Percentiles rank a stretch among this genome's conserved stretches.
Conservation (phyloP, 2,329 filamentous ascomycete genomes). For the Alternaria triticimaculans region DNA sequence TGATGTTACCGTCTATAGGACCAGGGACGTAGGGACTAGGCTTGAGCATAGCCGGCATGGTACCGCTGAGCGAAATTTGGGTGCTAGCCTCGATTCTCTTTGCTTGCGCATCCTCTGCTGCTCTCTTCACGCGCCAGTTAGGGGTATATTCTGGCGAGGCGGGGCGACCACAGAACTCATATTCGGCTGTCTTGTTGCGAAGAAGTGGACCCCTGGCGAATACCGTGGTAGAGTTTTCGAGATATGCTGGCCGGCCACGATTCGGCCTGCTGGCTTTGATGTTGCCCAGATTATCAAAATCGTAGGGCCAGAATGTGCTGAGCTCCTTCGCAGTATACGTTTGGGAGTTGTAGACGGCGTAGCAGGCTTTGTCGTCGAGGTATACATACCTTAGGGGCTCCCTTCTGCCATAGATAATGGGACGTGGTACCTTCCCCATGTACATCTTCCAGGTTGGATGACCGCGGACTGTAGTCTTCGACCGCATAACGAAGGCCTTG, state of each 20-base stretch:
- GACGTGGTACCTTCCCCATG: conserved; percentile 34
- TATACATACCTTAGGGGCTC: conserved; percentile 49
- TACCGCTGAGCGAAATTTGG: background rate
- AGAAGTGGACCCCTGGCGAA: conserved; percentile 18
- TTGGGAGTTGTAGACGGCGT: conserved; percentile 41
- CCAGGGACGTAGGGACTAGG: background rate
- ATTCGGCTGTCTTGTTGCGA: background rate
- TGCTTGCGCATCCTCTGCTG: background rate
- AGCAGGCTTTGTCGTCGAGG: conserved; percentile 50
- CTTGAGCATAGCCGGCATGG: background rate
- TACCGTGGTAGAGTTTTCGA: conserved; percentile 16
- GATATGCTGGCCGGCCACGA: conserved; percentile 46
- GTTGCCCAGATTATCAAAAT: conserved; percentile 45
- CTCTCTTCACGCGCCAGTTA: background rate
- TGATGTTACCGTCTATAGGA: background rate
- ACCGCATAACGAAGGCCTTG: conserved; percentile 25
- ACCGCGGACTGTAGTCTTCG: conserved; percentile 18
- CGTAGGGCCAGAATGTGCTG: conserved; percentile 45
- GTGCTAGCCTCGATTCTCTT: background rate
- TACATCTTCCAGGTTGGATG: conserved; percentile 52
- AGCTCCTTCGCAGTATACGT: conserved; percentile 33
- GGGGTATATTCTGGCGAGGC: background rate
- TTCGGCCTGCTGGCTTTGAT: conserved; percentile 43
- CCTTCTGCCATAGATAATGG: conserved; percentile 30
- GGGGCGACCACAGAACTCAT: background rate